phyloP scores from a whole-genome alignment of 768 basidiomycete species.

The Lactifluus volemus region DNA sequence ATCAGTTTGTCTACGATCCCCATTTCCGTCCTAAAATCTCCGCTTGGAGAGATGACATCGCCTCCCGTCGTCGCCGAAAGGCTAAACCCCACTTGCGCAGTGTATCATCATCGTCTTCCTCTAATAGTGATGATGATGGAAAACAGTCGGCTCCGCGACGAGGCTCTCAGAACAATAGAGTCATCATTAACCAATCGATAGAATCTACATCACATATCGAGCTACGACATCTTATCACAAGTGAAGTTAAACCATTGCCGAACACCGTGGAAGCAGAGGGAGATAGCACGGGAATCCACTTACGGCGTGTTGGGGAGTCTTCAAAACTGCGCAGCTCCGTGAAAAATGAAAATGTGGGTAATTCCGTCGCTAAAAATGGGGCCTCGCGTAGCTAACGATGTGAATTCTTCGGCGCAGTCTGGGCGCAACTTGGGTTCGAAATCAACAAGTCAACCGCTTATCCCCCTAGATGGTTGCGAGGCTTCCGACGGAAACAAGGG shows the following conservation, averaged over 20 bases:
- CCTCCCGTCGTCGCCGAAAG: constrained; percentile 4
- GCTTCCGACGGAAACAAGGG: background rate
- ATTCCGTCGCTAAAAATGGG: background rate
- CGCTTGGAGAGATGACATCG: constrained; percentile 10
- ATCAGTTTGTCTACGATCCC: constrained; percentile 18
- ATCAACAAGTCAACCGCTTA: background rate
- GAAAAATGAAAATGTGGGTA: constrained; percentile 6
- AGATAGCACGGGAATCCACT: constrained; percentile 7
- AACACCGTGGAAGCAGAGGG: constrained; percentile 3
- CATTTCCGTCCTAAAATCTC: constrained; percentile 13
- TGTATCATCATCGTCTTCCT: background rate
- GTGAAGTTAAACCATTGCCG: constrained; percentile 11
- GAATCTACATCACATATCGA: constrained; percentile 10
- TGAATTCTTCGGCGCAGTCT: background rate
- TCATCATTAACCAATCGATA: background rate
- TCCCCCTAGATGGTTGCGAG: background rate
- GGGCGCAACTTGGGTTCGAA: background rate
- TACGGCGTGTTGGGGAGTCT: background rate
- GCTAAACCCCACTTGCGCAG: constrained; percentile 1
- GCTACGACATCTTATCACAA: constrained; percentile 10
- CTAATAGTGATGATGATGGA: background rate
- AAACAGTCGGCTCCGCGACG: background rate
- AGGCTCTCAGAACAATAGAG: background rate
- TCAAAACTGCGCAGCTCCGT: background rate
- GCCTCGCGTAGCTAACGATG: background rate